Evolutionary conservation across 139 green algal species (phyloP).

Genomic region (Spirogloea muscicola): DNA sequence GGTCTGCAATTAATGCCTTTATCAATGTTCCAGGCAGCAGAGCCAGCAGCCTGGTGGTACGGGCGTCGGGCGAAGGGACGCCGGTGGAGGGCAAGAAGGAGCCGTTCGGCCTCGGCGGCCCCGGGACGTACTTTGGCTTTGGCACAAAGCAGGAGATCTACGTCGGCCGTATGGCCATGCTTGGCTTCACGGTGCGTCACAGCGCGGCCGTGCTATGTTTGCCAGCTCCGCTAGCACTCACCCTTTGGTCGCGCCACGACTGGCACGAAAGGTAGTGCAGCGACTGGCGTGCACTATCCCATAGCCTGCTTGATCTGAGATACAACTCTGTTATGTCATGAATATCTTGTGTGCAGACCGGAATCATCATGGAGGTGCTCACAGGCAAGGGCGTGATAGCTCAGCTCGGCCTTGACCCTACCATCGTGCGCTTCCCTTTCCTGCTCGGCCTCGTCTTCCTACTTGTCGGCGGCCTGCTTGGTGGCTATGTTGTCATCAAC

Average conservation of each 20-base stretch:
- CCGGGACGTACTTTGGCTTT: slow-evolving; percentile 30
- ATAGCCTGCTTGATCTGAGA: no score
- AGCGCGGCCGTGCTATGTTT: background rate
- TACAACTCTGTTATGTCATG: no score
- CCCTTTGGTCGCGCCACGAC: no score
- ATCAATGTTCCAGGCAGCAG: no score
- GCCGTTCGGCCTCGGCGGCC: slow-evolving; percentile 19
- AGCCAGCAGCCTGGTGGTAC: no score
- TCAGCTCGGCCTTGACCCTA: slow-evolving; percentile 17
- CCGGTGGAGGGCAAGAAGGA: no score
- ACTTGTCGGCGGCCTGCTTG: slow-evolving; percentile 16
- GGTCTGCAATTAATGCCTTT: no score
- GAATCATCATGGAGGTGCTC: slow-evolving; percentile 30
- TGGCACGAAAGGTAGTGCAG: no score
- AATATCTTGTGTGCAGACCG: slow-evolving; percentile 20
- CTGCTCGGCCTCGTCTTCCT: slow-evolving; percentile 26
- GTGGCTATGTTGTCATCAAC: slow-evolving; percentile 30
- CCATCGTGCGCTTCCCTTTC: slow-evolving; percentile 3
- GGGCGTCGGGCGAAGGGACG: no score
- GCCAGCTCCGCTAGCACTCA: no score
- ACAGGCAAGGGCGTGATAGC: slow-evolving; percentile 38
- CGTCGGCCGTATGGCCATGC: slow-evolving; percentile 27
- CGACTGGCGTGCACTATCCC: no score
- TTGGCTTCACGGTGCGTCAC: slow-evolving; percentile 24
- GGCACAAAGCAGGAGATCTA: slow-evolving; percentile 13